Percentiles rank a stretch among this genome's conserved stretches.
Conservation (phyloP, 768 basidiomycete species). For the Paxillus rubicundulus region DNA sequence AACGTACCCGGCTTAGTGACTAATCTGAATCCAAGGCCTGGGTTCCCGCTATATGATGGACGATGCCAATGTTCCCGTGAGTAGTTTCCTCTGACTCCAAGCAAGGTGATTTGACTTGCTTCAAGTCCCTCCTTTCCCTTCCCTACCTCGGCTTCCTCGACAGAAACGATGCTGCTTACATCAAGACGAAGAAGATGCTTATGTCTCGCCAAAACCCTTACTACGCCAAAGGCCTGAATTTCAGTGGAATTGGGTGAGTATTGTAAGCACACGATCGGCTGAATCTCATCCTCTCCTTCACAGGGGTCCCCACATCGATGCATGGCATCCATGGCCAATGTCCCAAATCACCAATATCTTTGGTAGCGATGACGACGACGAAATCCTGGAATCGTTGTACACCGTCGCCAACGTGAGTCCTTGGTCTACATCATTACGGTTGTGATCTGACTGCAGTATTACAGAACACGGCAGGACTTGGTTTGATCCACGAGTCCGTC, state of each 20-base stretch:
- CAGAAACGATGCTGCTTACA: constrained; percentile 54
- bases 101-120: background rate
- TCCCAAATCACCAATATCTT: constrained; percentile 73
- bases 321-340: constrained; percentile 83
- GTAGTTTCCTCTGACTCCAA: constrained; percentile 17
- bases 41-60: constrained; percentile 79
- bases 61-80: constrained; percentile 80
- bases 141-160: constrained; percentile 78
- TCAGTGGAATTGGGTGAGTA: constrained; percentile 67
- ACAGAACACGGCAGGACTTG: constrained; percentile 71
- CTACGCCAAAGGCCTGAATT: constrained; percentile 57
- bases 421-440: background rate
- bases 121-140: constrained; percentile 69
- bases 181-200: constrained; percentile 60
- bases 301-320: constrained; percentile 73
- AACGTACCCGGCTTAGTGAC: background rate
- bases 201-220: constrained; percentile 70
- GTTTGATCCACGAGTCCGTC: constrained; percentile 76
- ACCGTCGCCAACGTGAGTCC: constrained; percentile 62
- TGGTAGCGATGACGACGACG: constrained; percentile 68
- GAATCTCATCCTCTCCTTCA: constrained; percentile 1
- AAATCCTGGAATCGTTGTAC: constrained; percentile 62
- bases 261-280: background rate
- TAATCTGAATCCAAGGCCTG: constrained; percentile 41
- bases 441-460: background rate